Evolutionary conservation across 192 early-diverging fungal genomes (phyloP).

Genomic region (Lunasporangiospora selenospora): DNA sequence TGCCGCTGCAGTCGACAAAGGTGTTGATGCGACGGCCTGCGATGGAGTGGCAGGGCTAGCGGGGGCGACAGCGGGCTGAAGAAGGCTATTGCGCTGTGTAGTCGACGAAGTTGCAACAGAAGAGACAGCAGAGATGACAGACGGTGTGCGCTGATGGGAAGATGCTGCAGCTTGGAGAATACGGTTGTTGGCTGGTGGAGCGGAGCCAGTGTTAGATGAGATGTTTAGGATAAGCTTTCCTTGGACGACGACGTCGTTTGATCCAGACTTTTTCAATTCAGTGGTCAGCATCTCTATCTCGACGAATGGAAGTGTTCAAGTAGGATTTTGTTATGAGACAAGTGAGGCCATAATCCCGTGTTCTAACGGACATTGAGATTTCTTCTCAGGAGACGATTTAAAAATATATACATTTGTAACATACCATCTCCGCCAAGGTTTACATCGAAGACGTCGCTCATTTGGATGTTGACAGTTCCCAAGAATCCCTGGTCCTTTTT

Average conservation of each 20-base stretch:
- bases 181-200: not conserved
- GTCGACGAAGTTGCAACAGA: conserved; percentile 8
- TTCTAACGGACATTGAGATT: too few species aligned
- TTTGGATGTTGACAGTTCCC: conserved; percentile 86
- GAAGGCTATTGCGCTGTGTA: conserved; percentile 10
- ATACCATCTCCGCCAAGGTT: conserved; percentile 71
- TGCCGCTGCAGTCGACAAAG: not conserved
- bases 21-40: conserved; percentile 9
- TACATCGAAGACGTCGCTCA: conserved; percentile 83
- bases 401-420: too few species aligned
- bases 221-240: conserved; percentile 83
- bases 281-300: conserved; percentile 78
- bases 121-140: conserved; percentile 22
- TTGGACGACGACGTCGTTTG: conserved; percentile 74
- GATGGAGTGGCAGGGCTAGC: conserved; percentile 20
- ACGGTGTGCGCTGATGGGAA: conserved; percentile 36
- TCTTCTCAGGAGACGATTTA: too few species aligned
- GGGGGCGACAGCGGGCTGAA: not conserved
- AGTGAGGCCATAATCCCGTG: too few species aligned
- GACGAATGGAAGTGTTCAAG: not conserved
- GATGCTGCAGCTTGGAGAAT: conserved; percentile 37
- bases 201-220: conserved; percentile 55
- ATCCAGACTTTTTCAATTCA: conserved; percentile 85
- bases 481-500: conserved; percentile 89
- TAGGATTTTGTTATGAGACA: not conserved